Conservation (phyloP, 192 early-diverging fungal species). For the Coemansia sp. region DNA sequence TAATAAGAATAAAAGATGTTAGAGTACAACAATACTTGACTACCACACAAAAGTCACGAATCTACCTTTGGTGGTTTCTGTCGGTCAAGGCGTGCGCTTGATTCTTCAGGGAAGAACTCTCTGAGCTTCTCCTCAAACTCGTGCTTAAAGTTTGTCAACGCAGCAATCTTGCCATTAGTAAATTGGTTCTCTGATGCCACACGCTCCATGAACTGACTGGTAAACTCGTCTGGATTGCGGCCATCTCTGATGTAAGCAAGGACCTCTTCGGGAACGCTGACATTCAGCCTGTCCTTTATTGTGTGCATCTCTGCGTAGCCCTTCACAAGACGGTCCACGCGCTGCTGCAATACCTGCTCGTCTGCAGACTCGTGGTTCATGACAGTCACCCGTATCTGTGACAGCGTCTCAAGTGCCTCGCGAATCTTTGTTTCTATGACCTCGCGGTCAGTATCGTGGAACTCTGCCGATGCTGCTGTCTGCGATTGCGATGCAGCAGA, state of each 20-base stretch:
- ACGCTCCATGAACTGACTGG: constrained; percentile 54
- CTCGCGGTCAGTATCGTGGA: constrained; percentile 30
- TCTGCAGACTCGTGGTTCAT: constrained; percentile 49
- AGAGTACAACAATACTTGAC: background rate
- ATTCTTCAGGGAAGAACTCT: constrained; percentile 49
- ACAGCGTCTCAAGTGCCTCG: constrained; percentile 46
- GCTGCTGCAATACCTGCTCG: constrained; percentile 42
- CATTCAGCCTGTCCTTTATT: constrained; percentile 32
- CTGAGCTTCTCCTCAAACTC: constrained; percentile 45
- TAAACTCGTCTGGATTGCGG: constrained; percentile 53
- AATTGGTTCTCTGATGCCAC: constrained; percentile 55
- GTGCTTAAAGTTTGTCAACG: constrained; percentile 47
- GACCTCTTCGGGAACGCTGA: constrained; percentile 43
- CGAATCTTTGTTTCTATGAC: constrained; percentile 39
- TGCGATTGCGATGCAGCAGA: constrained; percentile 10
- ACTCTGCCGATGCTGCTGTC: constrained; percentile 15
- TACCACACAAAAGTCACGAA: background rate
- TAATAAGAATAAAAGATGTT: background rate
- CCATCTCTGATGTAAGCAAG: constrained; percentile 43
- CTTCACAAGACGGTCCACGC: constrained; percentile 41
- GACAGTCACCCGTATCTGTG: constrained; percentile 42
- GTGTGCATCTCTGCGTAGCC: constrained; percentile 40
- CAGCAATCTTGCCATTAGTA: constrained; percentile 52
- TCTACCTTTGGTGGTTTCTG: constrained; percentile 7
- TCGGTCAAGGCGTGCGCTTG: constrained; percentile 16